A percentile compares a stretch with the other conserved stretches of the same genome.
Evolutionary conservation across 179 eudicot species (phyloP).

Genomic region (Silene coronaria): DNA sequence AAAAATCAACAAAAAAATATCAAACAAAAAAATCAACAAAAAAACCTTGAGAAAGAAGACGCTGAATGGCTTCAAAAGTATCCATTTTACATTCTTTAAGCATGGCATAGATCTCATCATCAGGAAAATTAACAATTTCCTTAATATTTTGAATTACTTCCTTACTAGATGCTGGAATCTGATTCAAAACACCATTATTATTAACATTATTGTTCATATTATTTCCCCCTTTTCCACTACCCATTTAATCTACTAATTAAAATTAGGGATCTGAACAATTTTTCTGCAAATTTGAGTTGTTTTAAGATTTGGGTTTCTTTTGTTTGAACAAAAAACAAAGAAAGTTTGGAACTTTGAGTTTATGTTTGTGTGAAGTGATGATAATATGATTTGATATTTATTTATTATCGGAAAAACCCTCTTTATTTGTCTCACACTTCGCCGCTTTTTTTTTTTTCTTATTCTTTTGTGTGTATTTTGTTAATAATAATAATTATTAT

Average conservation of each 20-base stretch:
- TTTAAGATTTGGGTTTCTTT: neutral
- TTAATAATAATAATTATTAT: too few species aligned
- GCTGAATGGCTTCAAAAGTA: conserved; percentile 72
- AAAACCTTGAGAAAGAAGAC: conserved; percentile 79
- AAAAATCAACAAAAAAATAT: neutral
- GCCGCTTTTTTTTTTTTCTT: conserved; percentile 3
- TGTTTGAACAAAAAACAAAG: neutral
- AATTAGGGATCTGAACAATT: neutral
- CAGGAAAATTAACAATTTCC: conserved; percentile 72
- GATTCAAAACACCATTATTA: conserved; percentile 24
- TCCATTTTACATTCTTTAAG: conserved; percentile 94
- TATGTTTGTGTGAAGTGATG: neutral
- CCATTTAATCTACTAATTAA: neutral
- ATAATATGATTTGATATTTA: neutral
- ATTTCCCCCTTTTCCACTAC: conserved; percentile 21
- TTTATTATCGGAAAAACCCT: conserved; percentile 7
- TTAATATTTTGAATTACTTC: conserved; percentile 67
- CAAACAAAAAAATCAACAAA: neutral
- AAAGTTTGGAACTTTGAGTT: neutral
- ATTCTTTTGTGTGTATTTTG: too few species aligned
- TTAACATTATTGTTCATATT: neutral
- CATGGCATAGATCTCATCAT: conserved; percentile 73
- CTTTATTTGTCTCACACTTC: conserved; percentile 17
- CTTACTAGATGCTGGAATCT: conserved; percentile 58
- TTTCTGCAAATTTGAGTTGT: neutral